Base-by-base conservation (phyloP, 2,329 filamentous ascomycete species). In the Paecilomyces formosus region DNA sequence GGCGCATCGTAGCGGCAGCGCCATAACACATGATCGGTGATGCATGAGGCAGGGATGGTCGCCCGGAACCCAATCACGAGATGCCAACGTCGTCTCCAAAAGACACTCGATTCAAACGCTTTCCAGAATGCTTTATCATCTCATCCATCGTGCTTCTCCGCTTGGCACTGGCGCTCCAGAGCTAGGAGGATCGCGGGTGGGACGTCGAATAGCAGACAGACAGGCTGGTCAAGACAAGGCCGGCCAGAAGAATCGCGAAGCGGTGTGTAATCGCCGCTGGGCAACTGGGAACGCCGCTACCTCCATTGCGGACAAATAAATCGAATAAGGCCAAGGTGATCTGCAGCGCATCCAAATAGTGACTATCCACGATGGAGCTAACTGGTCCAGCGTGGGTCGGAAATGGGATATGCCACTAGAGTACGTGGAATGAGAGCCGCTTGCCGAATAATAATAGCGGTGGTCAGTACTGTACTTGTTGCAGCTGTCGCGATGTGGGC, bases 21-120 rank as follows among this genome's bases (percentile, higher is more conserved):
- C 21, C n/a, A 39, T 22, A 45, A 33, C 54, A 55, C 54, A 55
- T 55, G 54, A 55, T 39, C 54, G 31, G 11, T 24, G 31, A 55
- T 39, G 54, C 54, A 55, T 55, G 54, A 55, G 54, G 54, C 54
- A 55, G 39, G 54, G 54, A 55, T 55, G 24, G 18, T 22, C 28
- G 21, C 13, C 24, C 22, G 54, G 54, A 45, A 55, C 35, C 54
- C 54, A 55, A 26, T 55, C 15, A 55, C n/a, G 24, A 24, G 39
- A 6, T 30, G 31, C 18, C 54, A 55, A 24, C 28, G 18, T 18
- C 15, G 28, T 54, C 53, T 21, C 9, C 39, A 45, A 8, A 3
- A 45, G 15, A 18, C 39, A 8, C n/a, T 8, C 39, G 18, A 9
- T 4, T 45, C 39, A 21, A 45, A 18, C 5, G 3, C 39, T 18